These are phyloP conservation scores for Sporothrix luriei DNA, from an alignment of 2,329 filamentous ascomycete species.

Conservation along the genomic window DNA sequence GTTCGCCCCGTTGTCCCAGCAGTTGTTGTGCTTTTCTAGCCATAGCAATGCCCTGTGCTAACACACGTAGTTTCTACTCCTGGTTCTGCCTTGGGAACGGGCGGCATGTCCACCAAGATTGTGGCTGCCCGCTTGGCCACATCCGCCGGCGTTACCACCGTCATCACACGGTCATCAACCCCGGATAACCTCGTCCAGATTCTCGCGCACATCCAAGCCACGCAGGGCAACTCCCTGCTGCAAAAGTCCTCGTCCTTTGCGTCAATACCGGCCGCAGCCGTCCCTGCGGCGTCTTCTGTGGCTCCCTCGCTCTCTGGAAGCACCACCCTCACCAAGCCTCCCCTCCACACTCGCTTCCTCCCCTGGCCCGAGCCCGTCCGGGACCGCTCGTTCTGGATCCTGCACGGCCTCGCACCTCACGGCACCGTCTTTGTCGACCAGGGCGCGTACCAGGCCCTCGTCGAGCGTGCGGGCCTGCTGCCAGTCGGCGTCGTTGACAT, in stretches of 20 bases:
- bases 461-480: constrained; percentile 81
- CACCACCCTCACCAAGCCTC: constrained; percentile 48
- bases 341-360: constrained; percentile 90
- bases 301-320: constrained; percentile 33
- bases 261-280: neutral
- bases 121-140: constrained; percentile 89
- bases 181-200: constrained; percentile 90
- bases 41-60: neutral
- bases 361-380: constrained; percentile 82
- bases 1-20: no score
- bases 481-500: constrained; percentile 90
- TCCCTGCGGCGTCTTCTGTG: neutral
- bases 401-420: constrained; percentile 87
- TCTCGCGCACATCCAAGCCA: constrained; percentile 74
- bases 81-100: constrained; percentile 86
- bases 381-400: constrained; percentile 95
- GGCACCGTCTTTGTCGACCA: constrained; percentile 90
- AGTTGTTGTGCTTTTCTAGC: no score
- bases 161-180: constrained; percentile 92
- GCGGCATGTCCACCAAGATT: constrained; percentile 98
- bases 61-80: constrained; percentile 72
- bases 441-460: constrained; percentile 80
- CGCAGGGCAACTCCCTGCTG: constrained; percentile 46
- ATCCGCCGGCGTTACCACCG: constrained; percentile 89
- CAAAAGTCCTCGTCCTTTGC: constrained; percentile 36